Base-by-base conservation (phyloP, 768 basidiomycete species). In the Tephrocybe sp. region DNA sequence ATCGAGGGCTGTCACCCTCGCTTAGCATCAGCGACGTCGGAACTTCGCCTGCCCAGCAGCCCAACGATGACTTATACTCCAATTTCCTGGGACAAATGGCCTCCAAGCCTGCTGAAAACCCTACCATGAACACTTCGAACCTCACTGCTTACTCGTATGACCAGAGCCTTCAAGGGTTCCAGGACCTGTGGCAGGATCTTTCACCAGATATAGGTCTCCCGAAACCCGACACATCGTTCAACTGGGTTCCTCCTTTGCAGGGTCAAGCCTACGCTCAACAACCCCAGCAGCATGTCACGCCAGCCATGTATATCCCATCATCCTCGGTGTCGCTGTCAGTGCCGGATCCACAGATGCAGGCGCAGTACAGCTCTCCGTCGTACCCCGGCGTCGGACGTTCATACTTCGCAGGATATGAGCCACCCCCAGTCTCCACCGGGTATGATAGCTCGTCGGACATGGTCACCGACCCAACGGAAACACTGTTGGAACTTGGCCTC, bases 401-500 rank as follows among this genome's bases (percentile, higher is more conserved):
- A 5, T 48, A 30, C 16, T 34, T 35, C n/a, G 16, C 24, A 9
- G 52, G 44, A 9, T 43, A 53, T 7, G 47, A 32, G 13, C 21
- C 37, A 4, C 39, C 38, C 7, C 21, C n/a, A 7, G 39, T 28
- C 31, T 47, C 34, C 13, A 11, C 35, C 1, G 44, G 28, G 7
- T 32, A 37, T 32, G 43, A 53, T 4, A 28, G 21, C 13, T 36
- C 36, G 3, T 11, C 31, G 8, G 26, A 49, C 30, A 44, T 53
- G 40, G 38, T 37, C 9, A 44, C 47, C 11, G 64, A 67, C 43
- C 57, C 63, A 5, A 56, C 62, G 21, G 68, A 65, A n/a, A 64
- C 69, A 12, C 60, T 70, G 52, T 64, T 76, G 5, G 76, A 77
- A 49, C 60, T 78, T 44, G 77, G 76, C 16, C 53, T 78, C 31